These are phyloP conservation scores for Calophaca sinica DNA, from an alignment of 306 rosid genomes.

Conservation along the genomic window DNA sequence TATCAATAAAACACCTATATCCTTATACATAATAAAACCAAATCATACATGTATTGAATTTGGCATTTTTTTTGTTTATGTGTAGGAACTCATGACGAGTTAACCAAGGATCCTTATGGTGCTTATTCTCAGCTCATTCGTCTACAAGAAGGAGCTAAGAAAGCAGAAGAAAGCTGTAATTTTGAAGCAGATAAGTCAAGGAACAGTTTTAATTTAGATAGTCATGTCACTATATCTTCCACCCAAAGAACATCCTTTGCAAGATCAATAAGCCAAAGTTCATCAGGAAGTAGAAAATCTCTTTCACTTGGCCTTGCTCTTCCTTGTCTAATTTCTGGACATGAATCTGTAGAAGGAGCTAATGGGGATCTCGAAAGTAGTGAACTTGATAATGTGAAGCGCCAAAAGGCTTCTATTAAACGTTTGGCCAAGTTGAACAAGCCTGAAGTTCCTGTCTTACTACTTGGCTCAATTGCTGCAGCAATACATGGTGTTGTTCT, in stretches of 20 bases:
- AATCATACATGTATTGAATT: slow-evolving; percentile 4
- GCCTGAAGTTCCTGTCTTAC: slow-evolving; percentile 68
- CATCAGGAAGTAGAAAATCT: slow-evolving; percentile 53
- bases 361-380: slow-evolving; percentile 3
- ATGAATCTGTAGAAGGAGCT: slow-evolving; percentile 15
- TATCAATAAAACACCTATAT: no score
- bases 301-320: slow-evolving; percentile 44
- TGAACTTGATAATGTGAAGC: slow-evolving; percentile 16
- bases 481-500: slow-evolving; percentile 63
- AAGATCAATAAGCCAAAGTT: slow-evolving; percentile 58
- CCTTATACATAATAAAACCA: background rate
- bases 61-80: slow-evolving; percentile 26
- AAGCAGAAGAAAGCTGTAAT: slow-evolving; percentile 32
- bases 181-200: slow-evolving; percentile 39
- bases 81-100: slow-evolving; percentile 75
- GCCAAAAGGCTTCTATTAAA: slow-evolving; percentile 52
- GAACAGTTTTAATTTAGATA: slow-evolving; percentile 43
- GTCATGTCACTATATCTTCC: background rate
- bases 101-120: slow-evolving; percentile 65
- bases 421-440: slow-evolving; percentile 68
- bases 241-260: slow-evolving; percentile 17
- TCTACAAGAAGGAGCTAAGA: slow-evolving; percentile 64
- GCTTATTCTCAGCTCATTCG: slow-evolving; percentile 81
- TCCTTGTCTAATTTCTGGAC: slow-evolving; percentile 40
- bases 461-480: slow-evolving; percentile 75